Evolutionary conservation across 148 eudicot species (phyloP).

Genomic region (Cornus suecica): DNA sequence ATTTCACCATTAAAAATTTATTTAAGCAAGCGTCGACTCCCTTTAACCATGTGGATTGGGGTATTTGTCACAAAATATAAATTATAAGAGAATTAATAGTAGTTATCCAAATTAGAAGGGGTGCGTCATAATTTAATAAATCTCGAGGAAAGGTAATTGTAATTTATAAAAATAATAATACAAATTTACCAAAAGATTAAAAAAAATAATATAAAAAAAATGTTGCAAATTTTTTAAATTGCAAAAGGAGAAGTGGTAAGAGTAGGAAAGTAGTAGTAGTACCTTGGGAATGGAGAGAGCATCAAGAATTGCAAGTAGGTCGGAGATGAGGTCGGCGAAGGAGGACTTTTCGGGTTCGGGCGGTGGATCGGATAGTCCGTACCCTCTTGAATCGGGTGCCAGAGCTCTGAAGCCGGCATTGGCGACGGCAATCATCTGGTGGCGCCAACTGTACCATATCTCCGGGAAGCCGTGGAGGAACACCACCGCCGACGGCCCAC

Average conservation of each 20-base stretch:
- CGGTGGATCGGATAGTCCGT: conserved; percentile 41
- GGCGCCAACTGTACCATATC: conserved; percentile 46
- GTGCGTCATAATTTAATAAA: too few species aligned
- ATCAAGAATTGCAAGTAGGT: conserved; percentile 24
- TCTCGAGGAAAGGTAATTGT: too few species aligned
- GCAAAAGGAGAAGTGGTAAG: too few species aligned
- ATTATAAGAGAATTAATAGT: too few species aligned
- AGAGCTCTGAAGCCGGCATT: conserved; percentile 38
- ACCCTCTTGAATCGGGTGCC: conserved; percentile 43
- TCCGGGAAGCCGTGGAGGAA: conserved; percentile 48
- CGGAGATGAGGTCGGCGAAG: conserved; percentile 15
- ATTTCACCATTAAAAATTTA: too few species aligned
- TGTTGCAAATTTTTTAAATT: too few species aligned
- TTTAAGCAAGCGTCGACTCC: too few species aligned
- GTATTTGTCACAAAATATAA: too few species aligned
- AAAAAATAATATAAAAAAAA: too few species aligned
- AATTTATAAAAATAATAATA: too few species aligned
- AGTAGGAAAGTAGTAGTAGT: background rate
- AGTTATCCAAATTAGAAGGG: too few species aligned
- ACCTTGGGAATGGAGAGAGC: conserved; percentile 31
- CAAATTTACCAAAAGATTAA: background rate
- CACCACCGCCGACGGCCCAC: conserved; percentile 24
- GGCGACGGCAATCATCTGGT: conserved; percentile 39
- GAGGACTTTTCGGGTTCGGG: conserved; percentile 32
- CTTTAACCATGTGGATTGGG: too few species aligned